A percentile compares a stretch with the other conserved stretches of the same genome.
Conservation (phyloP, 2,329 filamentous ascomycete genomes). For the Arthrobotrys conoides region DNA sequence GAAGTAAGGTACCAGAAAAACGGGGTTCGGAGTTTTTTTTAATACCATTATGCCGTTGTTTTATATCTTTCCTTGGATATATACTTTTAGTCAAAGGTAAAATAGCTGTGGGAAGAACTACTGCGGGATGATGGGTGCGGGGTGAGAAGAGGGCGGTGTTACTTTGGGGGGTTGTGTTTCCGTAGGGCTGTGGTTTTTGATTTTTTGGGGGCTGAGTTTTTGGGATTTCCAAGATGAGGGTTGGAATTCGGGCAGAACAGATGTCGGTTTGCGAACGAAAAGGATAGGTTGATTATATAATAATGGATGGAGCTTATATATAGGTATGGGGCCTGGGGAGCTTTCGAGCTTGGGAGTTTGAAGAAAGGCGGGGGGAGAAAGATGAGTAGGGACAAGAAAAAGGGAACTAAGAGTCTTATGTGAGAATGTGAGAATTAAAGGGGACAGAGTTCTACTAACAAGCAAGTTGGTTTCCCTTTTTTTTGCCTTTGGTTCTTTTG, state of each 20-base stretch:
- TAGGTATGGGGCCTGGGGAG: neutral
- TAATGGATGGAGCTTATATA: too few species aligned
- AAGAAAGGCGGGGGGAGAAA: neutral
- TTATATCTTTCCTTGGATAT: neutral
- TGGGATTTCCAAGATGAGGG: neutral
- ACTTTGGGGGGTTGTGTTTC: neutral
- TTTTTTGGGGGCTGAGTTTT: neutral
- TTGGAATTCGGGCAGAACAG: neutral
- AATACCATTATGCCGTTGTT: neutral
- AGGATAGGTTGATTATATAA: slow-evolving; percentile 31
- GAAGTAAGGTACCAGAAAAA: slow-evolving; percentile 3
- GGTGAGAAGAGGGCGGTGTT: neutral
- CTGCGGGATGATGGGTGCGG: neutral
- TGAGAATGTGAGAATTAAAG: neutral
- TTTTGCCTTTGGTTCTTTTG: neutral
- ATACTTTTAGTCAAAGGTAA: neutral
- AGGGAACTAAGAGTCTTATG: slow-evolving; percentile 1
- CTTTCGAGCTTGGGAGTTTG: too few species aligned
- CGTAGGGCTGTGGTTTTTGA: slow-evolving; percentile 4
- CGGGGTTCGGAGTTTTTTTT: neutral
- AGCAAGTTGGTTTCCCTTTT: neutral
- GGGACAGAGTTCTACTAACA: neutral
- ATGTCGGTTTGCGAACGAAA: neutral
- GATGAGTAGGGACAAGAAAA: slow-evolving; percentile 1
- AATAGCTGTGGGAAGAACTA: neutral